Conservation (phyloP, 2,329 filamentous ascomycete genomes). For the Madurella mycetomatis region DNA sequence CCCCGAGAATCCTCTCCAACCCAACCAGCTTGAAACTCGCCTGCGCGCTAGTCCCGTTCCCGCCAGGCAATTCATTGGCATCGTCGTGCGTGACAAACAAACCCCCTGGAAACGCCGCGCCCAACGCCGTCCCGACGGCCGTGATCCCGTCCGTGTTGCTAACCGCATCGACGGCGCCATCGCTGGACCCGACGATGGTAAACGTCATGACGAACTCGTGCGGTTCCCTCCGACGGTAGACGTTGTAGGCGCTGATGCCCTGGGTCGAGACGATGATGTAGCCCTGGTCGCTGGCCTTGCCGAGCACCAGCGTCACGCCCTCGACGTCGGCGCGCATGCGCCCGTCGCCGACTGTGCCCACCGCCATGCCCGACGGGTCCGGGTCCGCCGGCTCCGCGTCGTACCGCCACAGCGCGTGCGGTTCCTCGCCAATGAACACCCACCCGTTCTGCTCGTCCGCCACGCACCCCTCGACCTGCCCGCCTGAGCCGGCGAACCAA, state of each 20-base stretch:
- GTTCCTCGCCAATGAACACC: conserved; percentile 14
- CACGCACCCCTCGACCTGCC: conserved; percentile 15
- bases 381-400: conserved; percentile 6
- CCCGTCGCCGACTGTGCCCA: conserved; percentile 10
- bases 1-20: conserved; percentile 9
- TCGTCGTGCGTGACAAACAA: conserved; percentile 17
- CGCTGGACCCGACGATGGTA: neutral
- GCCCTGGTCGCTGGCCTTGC: conserved; percentile 6
- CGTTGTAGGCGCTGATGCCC: conserved; percentile 15
- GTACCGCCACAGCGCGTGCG: conserved; percentile 14
- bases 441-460: conserved; percentile 12
- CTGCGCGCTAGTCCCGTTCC: conserved; percentile 12
- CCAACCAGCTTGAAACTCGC: conserved; percentile 17
- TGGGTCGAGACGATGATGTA: conserved; percentile 10
- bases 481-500: conserved; percentile 11
- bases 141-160: conserved; percentile 15
- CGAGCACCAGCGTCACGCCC: conserved; percentile 14
- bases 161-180: conserved; percentile 7
- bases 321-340: conserved; percentile 11
- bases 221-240: conserved; percentile 10
- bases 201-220: conserved; percentile 15
- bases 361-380: neutral
- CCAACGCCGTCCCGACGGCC: conserved; percentile 10
- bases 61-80: conserved; percentile 13
- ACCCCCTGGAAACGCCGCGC: conserved; percentile 1